Percentiles rank a stretch among this genome's conserved stretches.
Conservation (phyloP, 2,329 filamentous ascomycete genomes). For the Cordyceps cateniannulata region DNA sequence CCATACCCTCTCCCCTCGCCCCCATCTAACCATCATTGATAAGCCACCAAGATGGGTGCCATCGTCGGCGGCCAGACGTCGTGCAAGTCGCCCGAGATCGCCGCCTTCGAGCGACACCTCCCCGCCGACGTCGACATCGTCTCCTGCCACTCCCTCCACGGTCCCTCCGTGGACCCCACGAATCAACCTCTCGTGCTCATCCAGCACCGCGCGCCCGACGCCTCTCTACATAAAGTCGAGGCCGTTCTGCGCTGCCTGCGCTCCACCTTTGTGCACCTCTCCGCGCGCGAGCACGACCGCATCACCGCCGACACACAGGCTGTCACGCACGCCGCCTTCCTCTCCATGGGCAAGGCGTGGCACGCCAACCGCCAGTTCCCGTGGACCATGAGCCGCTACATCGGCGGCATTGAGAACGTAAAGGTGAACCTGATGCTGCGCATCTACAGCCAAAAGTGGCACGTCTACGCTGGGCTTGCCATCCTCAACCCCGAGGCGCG, state of each 20-base stretch:
- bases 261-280: slow-evolving; percentile 82
- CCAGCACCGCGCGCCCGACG: slow-evolving; percentile 78
- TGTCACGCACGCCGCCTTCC: slow-evolving; percentile 93
- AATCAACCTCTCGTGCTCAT: slow-evolving; percentile 92
- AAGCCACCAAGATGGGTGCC: slow-evolving; percentile 91
- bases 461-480: slow-evolving; percentile 94
- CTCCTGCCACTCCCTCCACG: slow-evolving; percentile 94
- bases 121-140: slow-evolving; percentile 87
- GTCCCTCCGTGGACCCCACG: slow-evolving; percentile 78
- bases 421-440: slow-evolving; percentile 98
- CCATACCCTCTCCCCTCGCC: not conserved
- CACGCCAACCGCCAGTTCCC: slow-evolving; percentile 91
- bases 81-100: slow-evolving; percentile 94
- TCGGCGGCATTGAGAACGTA: slow-evolving; percentile 96
- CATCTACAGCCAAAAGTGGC: slow-evolving; percentile 99
- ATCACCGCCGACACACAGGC: slow-evolving; percentile 98
- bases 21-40: slow-evolving; percentile 16
- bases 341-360: slow-evolving; percentile 98
- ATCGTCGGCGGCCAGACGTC: slow-evolving; percentile 97
- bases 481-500: slow-evolving; percentile 93
- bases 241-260: slow-evolving; percentile 73
- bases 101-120: slow-evolving; percentile 83
- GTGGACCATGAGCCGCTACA: slow-evolving; percentile 92
- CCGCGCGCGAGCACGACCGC: slow-evolving; percentile 82
- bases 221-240: slow-evolving; percentile 72